Evolutionary conservation across 345 rosid genomes (phyloP).

Genomic region (Gossypium sturtianum): DNA sequence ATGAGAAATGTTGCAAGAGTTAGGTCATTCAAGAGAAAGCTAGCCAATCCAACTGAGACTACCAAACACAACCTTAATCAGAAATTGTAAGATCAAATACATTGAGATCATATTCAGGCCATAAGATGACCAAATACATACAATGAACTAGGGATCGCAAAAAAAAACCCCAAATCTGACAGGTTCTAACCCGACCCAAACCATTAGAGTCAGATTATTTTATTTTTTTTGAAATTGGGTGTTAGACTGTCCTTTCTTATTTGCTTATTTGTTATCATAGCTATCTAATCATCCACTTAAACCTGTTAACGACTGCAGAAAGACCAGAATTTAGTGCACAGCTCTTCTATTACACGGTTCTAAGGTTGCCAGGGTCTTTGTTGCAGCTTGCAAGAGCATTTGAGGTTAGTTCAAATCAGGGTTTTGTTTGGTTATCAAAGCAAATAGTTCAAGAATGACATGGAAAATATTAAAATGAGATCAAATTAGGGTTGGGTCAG

Average conservation of each 20-base stretch:
- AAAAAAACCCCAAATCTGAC: too few relatives aligned
- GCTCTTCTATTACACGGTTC: neutral
- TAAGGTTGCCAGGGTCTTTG: neutral
- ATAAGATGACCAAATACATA: neutral
- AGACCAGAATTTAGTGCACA: neutral
- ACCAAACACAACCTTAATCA: neutral
- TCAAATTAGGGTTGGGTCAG: too few relatives aligned
- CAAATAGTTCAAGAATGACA: too few relatives aligned
- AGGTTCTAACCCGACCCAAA: too few relatives aligned
- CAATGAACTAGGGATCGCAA: too few relatives aligned
- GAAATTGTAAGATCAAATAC: neutral
- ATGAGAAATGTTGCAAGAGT: neutral
- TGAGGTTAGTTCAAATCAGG: neutral
- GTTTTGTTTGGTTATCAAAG: neutral
- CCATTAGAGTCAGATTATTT: too few relatives aligned
- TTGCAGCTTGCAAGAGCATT: neutral
- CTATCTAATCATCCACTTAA: neutral
- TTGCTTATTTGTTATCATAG: too few relatives aligned
- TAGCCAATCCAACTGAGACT: neutral
- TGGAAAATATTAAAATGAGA: too few relatives aligned
- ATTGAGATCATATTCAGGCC: neutral
- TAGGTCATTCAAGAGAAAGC: neutral
- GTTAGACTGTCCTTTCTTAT: too few relatives aligned
- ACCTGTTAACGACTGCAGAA: neutral
- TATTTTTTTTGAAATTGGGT: too few relatives aligned